These are phyloP conservation scores for Ogataea paraovalis DNA, from an alignment of 805 yeast species.

Conservation along the genomic window DNA sequence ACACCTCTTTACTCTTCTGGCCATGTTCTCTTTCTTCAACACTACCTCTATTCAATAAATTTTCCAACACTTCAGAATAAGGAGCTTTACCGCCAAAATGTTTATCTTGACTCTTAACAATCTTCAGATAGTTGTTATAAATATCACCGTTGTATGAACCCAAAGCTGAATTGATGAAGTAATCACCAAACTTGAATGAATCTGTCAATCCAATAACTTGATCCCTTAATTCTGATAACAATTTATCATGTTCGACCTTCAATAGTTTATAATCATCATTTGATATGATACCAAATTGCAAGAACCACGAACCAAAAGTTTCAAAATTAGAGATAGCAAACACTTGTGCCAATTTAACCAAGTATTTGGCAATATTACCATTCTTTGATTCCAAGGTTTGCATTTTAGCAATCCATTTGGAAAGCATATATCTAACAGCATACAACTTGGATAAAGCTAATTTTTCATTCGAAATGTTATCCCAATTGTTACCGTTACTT, in stretches of 20 bases:
- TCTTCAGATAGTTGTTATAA: constrained; percentile 68
- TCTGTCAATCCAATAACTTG: constrained; percentile 79
- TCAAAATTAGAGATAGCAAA: constrained; percentile 68
- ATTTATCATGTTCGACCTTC: constrained; percentile 39
- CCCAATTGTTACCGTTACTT: constrained; percentile 39
- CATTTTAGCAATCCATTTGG: constrained; percentile 35
- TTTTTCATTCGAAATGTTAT: constrained; percentile 43
- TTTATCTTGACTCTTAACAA: constrained; percentile 47
- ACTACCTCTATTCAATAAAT: constrained; percentile 36
- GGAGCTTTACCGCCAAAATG: constrained; percentile 55
- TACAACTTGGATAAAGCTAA: constrained; percentile 46
- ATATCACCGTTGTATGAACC: constrained; percentile 82
- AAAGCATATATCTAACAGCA: constrained; percentile 46
- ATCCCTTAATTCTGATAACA: constrained; percentile 53
- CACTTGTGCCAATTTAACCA: constrained; percentile 53
- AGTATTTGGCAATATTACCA: constrained; percentile 41
- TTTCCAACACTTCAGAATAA: constrained; percentile 41
- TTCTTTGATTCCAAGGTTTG: constrained; percentile 25
- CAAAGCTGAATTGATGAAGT: constrained; percentile 74
- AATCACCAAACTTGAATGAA: constrained; percentile 78
- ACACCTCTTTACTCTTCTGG: constrained; percentile 20
- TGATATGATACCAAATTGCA: constrained; percentile 56
- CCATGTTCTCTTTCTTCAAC: constrained; percentile 32
- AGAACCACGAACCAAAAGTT: constrained; percentile 64
- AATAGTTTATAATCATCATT: constrained; percentile 41